A percentile compares a stretch with the other conserved stretches of the same genome.
Conservation (phyloP, 2,329 filamentous ascomycete species). For the Volutella citrinella region DNA sequence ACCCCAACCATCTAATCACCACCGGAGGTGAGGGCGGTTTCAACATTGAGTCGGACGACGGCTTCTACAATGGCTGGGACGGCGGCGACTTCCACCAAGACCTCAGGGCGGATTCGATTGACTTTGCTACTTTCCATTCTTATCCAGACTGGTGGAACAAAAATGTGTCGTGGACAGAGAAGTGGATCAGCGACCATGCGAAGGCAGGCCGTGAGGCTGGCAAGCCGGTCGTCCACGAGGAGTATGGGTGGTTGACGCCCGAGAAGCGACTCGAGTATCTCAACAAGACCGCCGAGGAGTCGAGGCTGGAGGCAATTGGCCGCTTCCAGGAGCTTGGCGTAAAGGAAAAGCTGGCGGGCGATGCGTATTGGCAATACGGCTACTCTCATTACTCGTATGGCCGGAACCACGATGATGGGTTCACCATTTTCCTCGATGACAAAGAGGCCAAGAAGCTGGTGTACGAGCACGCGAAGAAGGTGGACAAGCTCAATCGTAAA, state of each 20-base stretch:
- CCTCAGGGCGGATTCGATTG: constrained; percentile 40
- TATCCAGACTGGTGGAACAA: constrained; percentile 58
- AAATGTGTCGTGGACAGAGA: constrained; percentile 48
- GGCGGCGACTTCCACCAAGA: constrained; percentile 55
- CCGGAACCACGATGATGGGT: constrained; percentile 53
- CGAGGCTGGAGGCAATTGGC: constrained; percentile 43
- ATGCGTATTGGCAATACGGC: constrained; percentile 57
- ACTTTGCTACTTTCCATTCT: constrained; percentile 54
- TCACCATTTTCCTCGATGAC: constrained; percentile 54
- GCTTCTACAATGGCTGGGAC: constrained; percentile 45
- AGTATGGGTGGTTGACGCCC: constrained; percentile 43
- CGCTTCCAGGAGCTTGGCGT: constrained; percentile 49
- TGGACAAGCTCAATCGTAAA: constrained; percentile 27
- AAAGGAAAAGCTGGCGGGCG: constrained; percentile 47
- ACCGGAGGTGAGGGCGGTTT: constrained; percentile 59
- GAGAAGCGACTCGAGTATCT: constrained; percentile 41
- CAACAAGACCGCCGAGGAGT: constrained; percentile 38
- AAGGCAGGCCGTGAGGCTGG: constrained; percentile 33
- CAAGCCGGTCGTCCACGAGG: constrained; percentile 53
- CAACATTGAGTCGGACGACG: constrained; percentile 41
- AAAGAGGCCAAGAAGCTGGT: constrained; percentile 42
- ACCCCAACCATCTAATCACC: constrained; percentile 58
- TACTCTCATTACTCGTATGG: constrained; percentile 51
- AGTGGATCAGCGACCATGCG: constrained; percentile 55
- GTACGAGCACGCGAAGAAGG: constrained; percentile 41